Percentiles rank a stretch among this genome's conserved stretches.
These are phyloP conservation scores for Backusella liffmaniae DNA, from an alignment of 192 early-diverging fungal species.

Conservation along the genomic window DNA sequence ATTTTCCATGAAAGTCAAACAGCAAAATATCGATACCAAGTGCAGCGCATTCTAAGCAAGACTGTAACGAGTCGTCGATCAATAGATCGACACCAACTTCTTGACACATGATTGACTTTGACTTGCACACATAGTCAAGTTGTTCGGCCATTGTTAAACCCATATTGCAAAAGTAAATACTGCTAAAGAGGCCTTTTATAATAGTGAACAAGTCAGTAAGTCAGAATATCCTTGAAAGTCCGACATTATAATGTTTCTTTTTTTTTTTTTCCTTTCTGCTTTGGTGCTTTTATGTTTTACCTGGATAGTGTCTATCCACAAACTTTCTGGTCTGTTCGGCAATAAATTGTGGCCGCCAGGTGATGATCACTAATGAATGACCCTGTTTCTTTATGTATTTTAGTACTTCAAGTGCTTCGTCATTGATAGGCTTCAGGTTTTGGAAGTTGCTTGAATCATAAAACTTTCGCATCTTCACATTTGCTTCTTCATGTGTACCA, in stretches of 20 bases:
- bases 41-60: slow-evolving; percentile 48
- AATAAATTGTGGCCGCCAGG: slow-evolving; percentile 57
- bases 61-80: slow-evolving; percentile 55
- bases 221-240: neutral
- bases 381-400: slow-evolving; percentile 51
- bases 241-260: neutral
- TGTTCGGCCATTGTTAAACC: slow-evolving; percentile 50
- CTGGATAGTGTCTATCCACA: slow-evolving; percentile 53
- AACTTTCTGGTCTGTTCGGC: slow-evolving; percentile 56
- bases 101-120: slow-evolving; percentile 51
- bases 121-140: slow-evolving; percentile 48
- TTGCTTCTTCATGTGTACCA: slow-evolving; percentile 50
- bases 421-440: slow-evolving; percentile 50
- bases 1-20: slow-evolving; percentile 53
- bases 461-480: slow-evolving; percentile 53
- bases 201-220: neutral
- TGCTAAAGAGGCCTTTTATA: slow-evolving; percentile 50
- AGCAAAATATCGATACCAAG: slow-evolving; percentile 53
- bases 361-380: slow-evolving; percentile 56
- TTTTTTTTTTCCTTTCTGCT: neutral
- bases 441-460: slow-evolving; percentile 54
- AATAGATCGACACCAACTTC: slow-evolving; percentile 55
- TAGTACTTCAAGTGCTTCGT: slow-evolving; percentile 49
- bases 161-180: slow-evolving; percentile 62
- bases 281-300: slow-evolving; percentile 25